A percentile compares a stretch with the other conserved stretches of the same genome.
Evolutionary conservation across 441 rosid genomes (phyloP).

Genomic region (Gossypium gossypioides): DNA sequence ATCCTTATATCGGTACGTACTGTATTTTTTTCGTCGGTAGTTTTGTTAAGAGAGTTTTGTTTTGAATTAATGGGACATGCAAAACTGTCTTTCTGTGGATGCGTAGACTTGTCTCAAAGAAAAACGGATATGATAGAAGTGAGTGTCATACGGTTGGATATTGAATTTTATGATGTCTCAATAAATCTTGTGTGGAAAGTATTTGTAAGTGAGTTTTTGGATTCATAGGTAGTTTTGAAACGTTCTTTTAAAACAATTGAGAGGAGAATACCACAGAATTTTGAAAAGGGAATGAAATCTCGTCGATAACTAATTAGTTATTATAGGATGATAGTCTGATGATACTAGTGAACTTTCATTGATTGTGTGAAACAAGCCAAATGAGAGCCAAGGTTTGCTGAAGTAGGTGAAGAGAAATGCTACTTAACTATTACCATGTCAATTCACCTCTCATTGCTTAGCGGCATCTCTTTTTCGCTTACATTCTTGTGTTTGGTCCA

Average conservation of each 20-base stretch:
- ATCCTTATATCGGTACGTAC: conserved; percentile 77
- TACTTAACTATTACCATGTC: neutral
- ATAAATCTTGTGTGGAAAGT: neutral
- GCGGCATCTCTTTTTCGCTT: neutral
- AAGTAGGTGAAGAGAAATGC: neutral
- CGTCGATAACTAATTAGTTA: neutral
- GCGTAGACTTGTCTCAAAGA: too few species aligned
- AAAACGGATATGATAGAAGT: neutral
- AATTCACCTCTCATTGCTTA: neutral
- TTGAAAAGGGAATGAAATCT: neutral
- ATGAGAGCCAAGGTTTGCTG: neutral
- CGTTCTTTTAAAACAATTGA: neutral
- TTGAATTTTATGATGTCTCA: neutral
- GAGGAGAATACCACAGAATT: neutral
- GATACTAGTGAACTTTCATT: neutral
- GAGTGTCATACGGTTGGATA: neutral
- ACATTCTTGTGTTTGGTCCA: neutral
- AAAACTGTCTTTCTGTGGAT: neutral
- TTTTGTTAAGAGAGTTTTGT: neutral
- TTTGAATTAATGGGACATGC: neutral
- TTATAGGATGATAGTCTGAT: neutral
- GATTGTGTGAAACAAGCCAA: neutral
- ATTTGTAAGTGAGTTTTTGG: neutral
- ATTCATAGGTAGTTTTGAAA: neutral
- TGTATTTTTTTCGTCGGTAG: neutral